phyloP scores from a whole-genome alignment of 2,329 filamentous ascomycete genomes.

The Xylaria sp. region DNA sequence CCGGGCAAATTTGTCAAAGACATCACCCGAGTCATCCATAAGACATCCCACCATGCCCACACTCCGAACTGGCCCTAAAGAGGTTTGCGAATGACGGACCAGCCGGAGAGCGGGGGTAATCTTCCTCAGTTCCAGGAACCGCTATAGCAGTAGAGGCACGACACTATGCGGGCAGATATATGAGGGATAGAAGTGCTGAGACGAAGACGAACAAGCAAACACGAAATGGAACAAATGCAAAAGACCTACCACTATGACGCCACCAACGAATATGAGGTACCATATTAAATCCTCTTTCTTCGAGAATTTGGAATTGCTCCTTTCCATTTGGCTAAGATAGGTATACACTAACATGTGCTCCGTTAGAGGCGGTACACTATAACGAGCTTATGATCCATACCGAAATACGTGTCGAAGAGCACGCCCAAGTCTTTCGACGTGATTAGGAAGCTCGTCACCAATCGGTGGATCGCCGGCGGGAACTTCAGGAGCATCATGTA shows the following conservation, averaged over 20 bases:
- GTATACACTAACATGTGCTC: slow-evolving; percentile 67
- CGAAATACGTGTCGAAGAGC: slow-evolving; percentile 78
- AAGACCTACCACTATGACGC: slow-evolving; percentile 79
- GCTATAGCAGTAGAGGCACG: slow-evolving; percentile 73
- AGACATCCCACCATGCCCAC: slow-evolving; percentile 80
- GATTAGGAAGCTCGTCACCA: slow-evolving; percentile 56
- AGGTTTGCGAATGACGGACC: slow-evolving; percentile 75
- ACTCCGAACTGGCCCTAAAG: slow-evolving; percentile 69
- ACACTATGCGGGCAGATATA: slow-evolving; percentile 84
- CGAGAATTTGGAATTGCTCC: slow-evolving; percentile 74
- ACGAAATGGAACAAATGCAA: slow-evolving; percentile 23
- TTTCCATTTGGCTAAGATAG: slow-evolving; percentile 80
- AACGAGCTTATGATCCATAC: slow-evolving; percentile 51
- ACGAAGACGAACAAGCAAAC: slow-evolving; percentile 24
- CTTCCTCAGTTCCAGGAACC: slow-evolving; percentile 88
- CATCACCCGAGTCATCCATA: slow-evolving; percentile 74
- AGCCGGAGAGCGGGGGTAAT: slow-evolving; percentile 73
- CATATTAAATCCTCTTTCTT: slow-evolving; percentile 81
- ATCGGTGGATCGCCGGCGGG: slow-evolving; percentile 59
- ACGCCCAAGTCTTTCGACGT: slow-evolving; percentile 59
- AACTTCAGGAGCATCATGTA: slow-evolving; percentile 64
- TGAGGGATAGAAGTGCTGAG: slow-evolving; percentile 57
- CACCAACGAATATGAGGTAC: slow-evolving; percentile 79
- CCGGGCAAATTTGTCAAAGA: slow-evolving; percentile 63
- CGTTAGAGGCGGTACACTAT: slow-evolving; percentile 8